phyloP scores from a whole-genome alignment of 768 basidiomycete species.

The Lactifluus rugatus region DNA sequence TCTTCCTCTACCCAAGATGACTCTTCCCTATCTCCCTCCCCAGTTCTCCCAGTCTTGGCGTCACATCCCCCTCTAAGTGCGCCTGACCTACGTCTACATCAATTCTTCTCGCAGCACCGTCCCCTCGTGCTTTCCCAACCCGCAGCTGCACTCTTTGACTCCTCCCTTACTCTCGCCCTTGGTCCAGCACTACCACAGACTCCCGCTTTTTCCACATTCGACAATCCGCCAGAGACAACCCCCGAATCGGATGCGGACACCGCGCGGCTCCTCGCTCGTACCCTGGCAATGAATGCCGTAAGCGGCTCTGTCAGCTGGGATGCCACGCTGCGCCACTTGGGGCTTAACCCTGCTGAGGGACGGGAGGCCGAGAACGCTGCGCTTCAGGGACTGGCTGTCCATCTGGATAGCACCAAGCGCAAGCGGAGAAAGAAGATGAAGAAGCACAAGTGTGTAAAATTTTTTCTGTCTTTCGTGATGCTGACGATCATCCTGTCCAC shows the following conservation, averaged over 20 bases:
- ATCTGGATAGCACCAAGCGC: constrained; percentile 74
- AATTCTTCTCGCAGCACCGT: constrained; percentile 76
- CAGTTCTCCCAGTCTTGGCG: constrained; percentile 15
- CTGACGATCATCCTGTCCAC: background rate
- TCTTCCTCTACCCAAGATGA: constrained; percentile 8
- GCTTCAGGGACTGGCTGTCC: constrained; percentile 52
- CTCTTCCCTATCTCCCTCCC: background rate
- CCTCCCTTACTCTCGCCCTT: constrained; percentile 3
- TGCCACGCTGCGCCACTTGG: constrained; percentile 51
- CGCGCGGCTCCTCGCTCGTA: constrained; percentile 68
- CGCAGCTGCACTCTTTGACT: constrained; percentile 43
- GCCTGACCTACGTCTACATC: constrained; percentile 70
- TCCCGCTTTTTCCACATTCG: constrained; percentile 23
- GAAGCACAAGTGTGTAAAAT: constrained; percentile 77
- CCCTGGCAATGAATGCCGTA: constrained; percentile 58
- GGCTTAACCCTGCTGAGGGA: constrained; percentile 44
- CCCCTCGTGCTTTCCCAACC: constrained; percentile 64
- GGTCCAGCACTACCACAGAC: background rate
- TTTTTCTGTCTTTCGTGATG: constrained; percentile 7
- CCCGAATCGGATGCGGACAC: constrained; percentile 71
- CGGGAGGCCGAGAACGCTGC: constrained; percentile 42
- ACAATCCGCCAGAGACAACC: constrained; percentile 40
- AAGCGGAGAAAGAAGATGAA: constrained; percentile 92
- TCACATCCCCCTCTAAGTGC: constrained; percentile 49
- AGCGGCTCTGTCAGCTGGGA: constrained; percentile 62